These are phyloP conservation scores for Pinus tabuliformis DNA, from an alignment of 75 land plant species.

Conservation along the genomic window DNA sequence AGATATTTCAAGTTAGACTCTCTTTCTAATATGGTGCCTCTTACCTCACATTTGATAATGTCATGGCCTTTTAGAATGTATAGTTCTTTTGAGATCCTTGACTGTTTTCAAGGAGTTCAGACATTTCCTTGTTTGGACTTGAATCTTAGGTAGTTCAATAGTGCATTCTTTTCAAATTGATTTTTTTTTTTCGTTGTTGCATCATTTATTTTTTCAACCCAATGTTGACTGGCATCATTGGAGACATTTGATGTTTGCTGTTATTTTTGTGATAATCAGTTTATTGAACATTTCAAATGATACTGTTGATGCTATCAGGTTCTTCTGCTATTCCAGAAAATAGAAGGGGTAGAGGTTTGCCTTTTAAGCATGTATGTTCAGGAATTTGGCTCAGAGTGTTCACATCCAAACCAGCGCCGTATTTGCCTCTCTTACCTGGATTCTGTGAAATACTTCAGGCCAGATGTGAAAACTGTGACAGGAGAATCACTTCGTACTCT, in stretches of 20 bases:
- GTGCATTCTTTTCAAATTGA: neutral
- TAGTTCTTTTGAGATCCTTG: too few relatives aligned
- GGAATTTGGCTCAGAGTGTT: slow-evolving; percentile 88
- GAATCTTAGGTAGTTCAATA: neutral
- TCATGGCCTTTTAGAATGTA: too few relatives aligned
- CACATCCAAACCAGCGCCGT: slow-evolving; percentile 87
- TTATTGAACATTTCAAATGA: neutral
- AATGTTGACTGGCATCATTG: neutral
- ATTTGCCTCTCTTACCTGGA: slow-evolving; percentile 94
- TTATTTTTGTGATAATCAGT: neutral
- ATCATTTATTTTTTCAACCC: neutral
- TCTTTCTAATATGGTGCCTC: too few relatives aligned
- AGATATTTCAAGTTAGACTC: too few relatives aligned
- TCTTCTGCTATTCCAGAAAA: slow-evolving; percentile 89
- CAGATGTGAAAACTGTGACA: slow-evolving; percentile 75
- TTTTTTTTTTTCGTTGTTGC: neutral
- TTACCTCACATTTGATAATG: too few relatives aligned
- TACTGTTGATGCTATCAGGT: slow-evolving; percentile 45
- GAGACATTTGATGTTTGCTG: neutral
- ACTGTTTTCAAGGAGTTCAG: too few relatives aligned
- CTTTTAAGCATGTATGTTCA: slow-evolving; percentile 99
- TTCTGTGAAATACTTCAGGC: slow-evolving; percentile 97
- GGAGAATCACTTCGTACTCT: slow-evolving; percentile 98
- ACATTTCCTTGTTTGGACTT: too few relatives aligned
- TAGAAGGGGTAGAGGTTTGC: slow-evolving; percentile 99